These are phyloP conservation scores for Phytophthora cactorum DNA, from an alignment of 352 stramenopile genomes.

Conservation along the genomic window DNA sequence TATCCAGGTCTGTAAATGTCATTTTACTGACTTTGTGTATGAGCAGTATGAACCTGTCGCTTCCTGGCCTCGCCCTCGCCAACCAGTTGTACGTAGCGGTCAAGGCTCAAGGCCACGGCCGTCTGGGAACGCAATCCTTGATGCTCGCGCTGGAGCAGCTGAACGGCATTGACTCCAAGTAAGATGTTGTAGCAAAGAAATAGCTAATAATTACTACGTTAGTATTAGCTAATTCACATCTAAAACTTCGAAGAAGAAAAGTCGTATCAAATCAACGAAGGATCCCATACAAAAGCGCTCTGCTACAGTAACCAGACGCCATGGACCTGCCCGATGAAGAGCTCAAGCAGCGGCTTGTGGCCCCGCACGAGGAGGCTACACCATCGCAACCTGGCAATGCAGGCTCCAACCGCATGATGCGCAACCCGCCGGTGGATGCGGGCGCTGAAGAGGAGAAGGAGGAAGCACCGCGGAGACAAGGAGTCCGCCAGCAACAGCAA, in stretches of 20 bases:
- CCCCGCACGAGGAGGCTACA: slow-evolving; percentile 13
- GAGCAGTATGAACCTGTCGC: slow-evolving; percentile 84
- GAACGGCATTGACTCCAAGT: slow-evolving; percentile 54
- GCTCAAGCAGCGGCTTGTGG: slow-evolving; percentile 78
- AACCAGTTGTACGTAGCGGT: slow-evolving; percentile 90
- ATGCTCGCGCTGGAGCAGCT: slow-evolving; percentile 89
- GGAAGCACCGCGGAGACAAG: slow-evolving; percentile 27
- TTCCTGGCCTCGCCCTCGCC: slow-evolving; percentile 85
- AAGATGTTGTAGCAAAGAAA: slow-evolving; percentile 5
- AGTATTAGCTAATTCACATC: slow-evolving; percentile 31
- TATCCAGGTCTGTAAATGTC: no score
- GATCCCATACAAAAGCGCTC: slow-evolving; percentile 17
- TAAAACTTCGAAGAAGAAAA: slow-evolving; percentile 39
- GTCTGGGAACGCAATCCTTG: slow-evolving; percentile 86
- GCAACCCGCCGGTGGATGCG: slow-evolving; percentile 28
- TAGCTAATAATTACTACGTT: slow-evolving; percentile 16
- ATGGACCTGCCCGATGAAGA: slow-evolving; percentile 84
- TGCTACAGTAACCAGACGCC: slow-evolving; percentile 2
- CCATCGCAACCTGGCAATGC: slow-evolving; percentile 17
- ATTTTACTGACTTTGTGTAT: slow-evolving; percentile 2
- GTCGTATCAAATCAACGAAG: slow-evolving; percentile 29
- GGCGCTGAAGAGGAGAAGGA: slow-evolving; percentile 71
- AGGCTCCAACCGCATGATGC: slow-evolving; percentile 22
- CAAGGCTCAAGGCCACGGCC: slow-evolving; percentile 85
- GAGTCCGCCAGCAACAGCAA: slow-evolving; percentile 17